Evolutionary conservation across 2,329 filamentous ascomycete genomes (phyloP).

Genomic region (Rutstroemia sp.): DNA sequence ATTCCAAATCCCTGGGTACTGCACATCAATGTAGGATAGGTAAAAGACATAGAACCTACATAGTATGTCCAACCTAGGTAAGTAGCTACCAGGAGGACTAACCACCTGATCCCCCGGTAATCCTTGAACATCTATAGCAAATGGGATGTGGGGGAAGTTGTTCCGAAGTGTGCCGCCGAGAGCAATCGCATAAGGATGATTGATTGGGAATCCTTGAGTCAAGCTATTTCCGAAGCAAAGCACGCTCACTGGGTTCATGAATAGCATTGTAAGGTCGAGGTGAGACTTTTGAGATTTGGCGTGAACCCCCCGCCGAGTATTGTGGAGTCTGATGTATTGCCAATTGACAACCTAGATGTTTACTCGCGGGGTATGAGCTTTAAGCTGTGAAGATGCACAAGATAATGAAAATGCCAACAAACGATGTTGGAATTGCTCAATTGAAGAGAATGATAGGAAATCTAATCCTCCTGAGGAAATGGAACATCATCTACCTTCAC

Average conservation of each 20-base stretch:
- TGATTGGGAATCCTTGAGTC: constrained; percentile 44
- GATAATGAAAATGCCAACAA: no score
- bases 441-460: no score
- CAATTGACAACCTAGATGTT: background rate
- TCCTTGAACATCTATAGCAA: constrained; percentile 41
- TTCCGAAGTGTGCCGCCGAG: constrained; percentile 40
- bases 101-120: constrained; percentile 44
- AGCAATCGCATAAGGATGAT: constrained; percentile 46
- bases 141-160: constrained; percentile 36
- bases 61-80: constrained; percentile 23
- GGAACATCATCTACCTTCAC: no score
- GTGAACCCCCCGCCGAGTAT: background rate
- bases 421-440: no score
- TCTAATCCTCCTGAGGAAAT: no score
- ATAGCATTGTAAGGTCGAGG: constrained; percentile 15
- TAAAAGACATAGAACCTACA: constrained; percentile 28
- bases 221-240: constrained; percentile 34
- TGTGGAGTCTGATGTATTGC: background rate
- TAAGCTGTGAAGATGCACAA: no score
- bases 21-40: background rate
- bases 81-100: constrained; percentile 23
- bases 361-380: background rate
- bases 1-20: background rate
- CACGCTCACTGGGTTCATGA: constrained; percentile 18
- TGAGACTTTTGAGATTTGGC: background rate